Base-by-base conservation (phyloP, 2,329 filamentous ascomycete species). In the Hortaea sp. region DNA sequence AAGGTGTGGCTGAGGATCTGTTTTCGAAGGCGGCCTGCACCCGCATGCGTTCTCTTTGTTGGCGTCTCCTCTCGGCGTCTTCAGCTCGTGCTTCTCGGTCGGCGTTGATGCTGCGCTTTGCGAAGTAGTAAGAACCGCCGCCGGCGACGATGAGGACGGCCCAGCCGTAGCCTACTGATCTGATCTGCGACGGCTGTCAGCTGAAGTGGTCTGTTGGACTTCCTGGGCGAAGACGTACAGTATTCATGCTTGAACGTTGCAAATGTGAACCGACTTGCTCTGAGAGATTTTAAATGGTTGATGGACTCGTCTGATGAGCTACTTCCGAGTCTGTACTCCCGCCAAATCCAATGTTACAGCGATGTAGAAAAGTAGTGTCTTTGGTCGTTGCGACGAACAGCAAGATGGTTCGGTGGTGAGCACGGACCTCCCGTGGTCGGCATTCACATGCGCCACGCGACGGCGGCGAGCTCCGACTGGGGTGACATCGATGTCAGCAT, bases 101-200 rank as follows among this genome's bases (percentile, higher is more conserved):
- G 57, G 85, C 85, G 64, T 95, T 95, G 76, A 98, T 94, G 66
- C 82, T 83, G 63, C 80, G 78, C 76, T 98, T 98, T 53, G 92
- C 92, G 65, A 95, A 95, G 73, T 86, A 88, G 75, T 97, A 98
- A 60, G 90, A 88, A 53, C 84, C 86, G 54, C 81, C 92, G 62
- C 90, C 92, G 56, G 89, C 88, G 58, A 84, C 75, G 63, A 89
- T 92, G 45, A 97, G 78, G 42, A 88, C 78, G 57, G 86, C 89
- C 92, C 88, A 95, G 62, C 92, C 92, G 62, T 90, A 72, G 85
- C 88, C 59, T 49, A 62, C 60, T 40, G 60, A 63, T 46, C 57
- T 47, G 46, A 50, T 41, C 49, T 45, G 12, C 30, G 40, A 7
- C 28, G 12, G 32, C 28, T 31, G 43, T 45, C 43, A 45, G 30